Percentiles rank a stretch among this genome's conserved stretches.
phyloP scores from a whole-genome alignment of 768 basidiomycete species.

The Suillus tomentosus region DNA sequence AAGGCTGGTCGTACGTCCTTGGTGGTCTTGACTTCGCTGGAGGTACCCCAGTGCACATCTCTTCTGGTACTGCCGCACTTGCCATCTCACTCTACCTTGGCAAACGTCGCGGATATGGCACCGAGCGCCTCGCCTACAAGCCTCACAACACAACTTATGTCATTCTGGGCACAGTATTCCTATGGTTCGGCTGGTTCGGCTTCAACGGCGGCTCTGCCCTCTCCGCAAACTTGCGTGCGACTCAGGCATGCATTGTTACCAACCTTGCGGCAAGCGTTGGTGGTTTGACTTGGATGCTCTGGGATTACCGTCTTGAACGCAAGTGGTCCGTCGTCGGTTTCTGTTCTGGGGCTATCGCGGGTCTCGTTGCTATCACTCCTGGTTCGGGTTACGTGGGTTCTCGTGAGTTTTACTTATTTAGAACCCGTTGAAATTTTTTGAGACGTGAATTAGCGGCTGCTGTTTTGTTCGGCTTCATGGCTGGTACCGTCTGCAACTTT shows the following conservation, averaged over 20 bases:
- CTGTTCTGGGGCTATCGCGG: conserved; percentile 92
- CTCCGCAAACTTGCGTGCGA: conserved; percentile 84
- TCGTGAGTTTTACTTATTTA: conserved; percentile 44
- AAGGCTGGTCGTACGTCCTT: conserved; percentile 72
- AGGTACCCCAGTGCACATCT: conserved; percentile 96
- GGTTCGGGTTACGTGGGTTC: conserved; percentile 80
- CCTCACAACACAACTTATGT: conserved; percentile 95
- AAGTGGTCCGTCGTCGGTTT: conserved; percentile 96
- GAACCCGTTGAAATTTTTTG: not conserved
- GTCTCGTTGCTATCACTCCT: conserved; percentile 89
- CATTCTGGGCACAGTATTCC: conserved; percentile 88
- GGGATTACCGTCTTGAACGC: conserved; percentile 91
- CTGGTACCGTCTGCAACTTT: conserved; percentile 87
- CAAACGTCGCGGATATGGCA: conserved; percentile 89
- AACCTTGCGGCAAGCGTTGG: conserved; percentile 91
- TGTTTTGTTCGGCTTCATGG: conserved; percentile 82
- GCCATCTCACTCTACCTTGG: conserved; percentile 92
- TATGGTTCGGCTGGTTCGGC: conserved; percentile 97
- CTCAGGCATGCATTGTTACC: conserved; percentile 89
- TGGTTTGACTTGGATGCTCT: conserved; percentile 90
- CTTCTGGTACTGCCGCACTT: conserved; percentile 88
- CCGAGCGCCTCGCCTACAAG: conserved; percentile 87
- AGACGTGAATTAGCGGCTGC: conserved; percentile 58
- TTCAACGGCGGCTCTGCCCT: conserved; percentile 95
- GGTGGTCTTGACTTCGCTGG: conserved; percentile 94